These are phyloP conservation scores for Lactarius akahatsu DNA, from an alignment of 768 basidiomycete species.

Conservation along the genomic window DNA sequence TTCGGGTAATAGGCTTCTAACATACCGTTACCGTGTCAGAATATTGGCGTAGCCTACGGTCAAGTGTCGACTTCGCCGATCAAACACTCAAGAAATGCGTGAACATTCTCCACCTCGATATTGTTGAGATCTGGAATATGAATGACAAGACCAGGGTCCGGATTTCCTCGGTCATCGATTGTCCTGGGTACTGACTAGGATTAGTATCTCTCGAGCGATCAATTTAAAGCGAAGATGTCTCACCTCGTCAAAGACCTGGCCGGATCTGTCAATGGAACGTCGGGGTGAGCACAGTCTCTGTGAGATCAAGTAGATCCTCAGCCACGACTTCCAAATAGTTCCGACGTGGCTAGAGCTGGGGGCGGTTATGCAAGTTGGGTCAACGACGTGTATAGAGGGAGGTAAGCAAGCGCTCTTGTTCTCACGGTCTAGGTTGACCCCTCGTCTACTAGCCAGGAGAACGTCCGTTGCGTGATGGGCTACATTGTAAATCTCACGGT, in stretches of 20 bases:
- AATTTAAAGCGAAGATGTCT: constrained; percentile 14
- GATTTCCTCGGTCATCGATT: not conserved
- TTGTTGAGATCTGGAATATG: constrained; percentile 20
- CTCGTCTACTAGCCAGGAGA: constrained; percentile 4
- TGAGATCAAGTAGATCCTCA: not conserved
- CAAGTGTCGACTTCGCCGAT: constrained; percentile 5
- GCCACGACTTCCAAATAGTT: not conserved
- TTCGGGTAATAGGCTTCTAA: not conserved
- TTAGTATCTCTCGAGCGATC: constrained; percentile 1
- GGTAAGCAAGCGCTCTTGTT: not conserved
- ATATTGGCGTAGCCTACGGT: constrained; percentile 17
- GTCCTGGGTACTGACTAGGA: not conserved
- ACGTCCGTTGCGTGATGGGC: constrained; percentile 12
- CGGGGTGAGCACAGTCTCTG: not conserved
- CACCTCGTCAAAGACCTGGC: constrained; percentile 13
- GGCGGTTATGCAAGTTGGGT: not conserved
- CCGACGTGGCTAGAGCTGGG: not conserved
- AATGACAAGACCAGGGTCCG: not conserved
- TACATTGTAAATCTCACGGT: constrained; percentile 20
- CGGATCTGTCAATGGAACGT: not conserved
- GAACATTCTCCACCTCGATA: constrained; percentile 4
- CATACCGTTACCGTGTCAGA: not conserved
- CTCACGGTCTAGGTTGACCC: not conserved
- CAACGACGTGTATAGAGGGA: not conserved
- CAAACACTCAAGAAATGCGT: constrained; percentile 3